phyloP scores from a whole-genome alignment of 2,329 filamentous ascomycete genomes.

The Tetracladium maxilliforme region DNA sequence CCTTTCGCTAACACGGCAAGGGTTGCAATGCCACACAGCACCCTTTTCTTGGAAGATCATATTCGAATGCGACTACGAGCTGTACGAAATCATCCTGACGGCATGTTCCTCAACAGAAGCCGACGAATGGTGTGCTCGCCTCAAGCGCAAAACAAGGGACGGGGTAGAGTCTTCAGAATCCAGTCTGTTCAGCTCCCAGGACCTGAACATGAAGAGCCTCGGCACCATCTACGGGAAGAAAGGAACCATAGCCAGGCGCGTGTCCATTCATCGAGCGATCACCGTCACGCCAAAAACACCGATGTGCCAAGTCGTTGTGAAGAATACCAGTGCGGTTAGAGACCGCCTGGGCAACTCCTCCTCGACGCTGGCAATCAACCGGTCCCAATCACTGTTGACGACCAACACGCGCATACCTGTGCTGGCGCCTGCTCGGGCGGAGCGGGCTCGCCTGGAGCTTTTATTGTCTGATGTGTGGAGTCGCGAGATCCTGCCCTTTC shows the following conservation, averaged over 20 bases:
- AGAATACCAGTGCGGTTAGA: slow-evolving; percentile 62
- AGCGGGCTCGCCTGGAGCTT: slow-evolving; percentile 64
- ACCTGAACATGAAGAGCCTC: background rate
- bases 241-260: slow-evolving; percentile 48
- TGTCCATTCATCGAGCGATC: slow-evolving; percentile 68
- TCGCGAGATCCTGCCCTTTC: slow-evolving; percentile 64
- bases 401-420: slow-evolving; percentile 53
- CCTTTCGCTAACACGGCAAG: slow-evolving; percentile 25
- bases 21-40: slow-evolving; percentile 74
- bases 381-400: slow-evolving; percentile 70
- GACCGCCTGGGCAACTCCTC: slow-evolving; percentile 30
- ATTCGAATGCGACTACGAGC: slow-evolving; percentile 61
- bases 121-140: slow-evolving; percentile 59
- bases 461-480: slow-evolving; percentile 73
- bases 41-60: slow-evolving; percentile 85
- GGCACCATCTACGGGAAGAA: slow-evolving; percentile 2
- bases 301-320: slow-evolving; percentile 67
- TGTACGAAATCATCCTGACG: slow-evolving; percentile 77
- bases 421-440: slow-evolving; percentile 58
- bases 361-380: slow-evolving; percentile 42
- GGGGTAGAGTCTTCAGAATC: slow-evolving; percentile 63
- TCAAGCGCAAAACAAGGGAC: slow-evolving; percentile 52
- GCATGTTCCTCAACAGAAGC: slow-evolving; percentile 75
- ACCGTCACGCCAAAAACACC: slow-evolving; percentile 56
- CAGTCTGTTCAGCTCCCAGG: slow-evolving; percentile 11